Percentiles rank a stretch among this genome's conserved stretches.
phyloP scores from a whole-genome alignment of 192 early-diverging fungal species.

The Entophlyctis helioformis region DNA sequence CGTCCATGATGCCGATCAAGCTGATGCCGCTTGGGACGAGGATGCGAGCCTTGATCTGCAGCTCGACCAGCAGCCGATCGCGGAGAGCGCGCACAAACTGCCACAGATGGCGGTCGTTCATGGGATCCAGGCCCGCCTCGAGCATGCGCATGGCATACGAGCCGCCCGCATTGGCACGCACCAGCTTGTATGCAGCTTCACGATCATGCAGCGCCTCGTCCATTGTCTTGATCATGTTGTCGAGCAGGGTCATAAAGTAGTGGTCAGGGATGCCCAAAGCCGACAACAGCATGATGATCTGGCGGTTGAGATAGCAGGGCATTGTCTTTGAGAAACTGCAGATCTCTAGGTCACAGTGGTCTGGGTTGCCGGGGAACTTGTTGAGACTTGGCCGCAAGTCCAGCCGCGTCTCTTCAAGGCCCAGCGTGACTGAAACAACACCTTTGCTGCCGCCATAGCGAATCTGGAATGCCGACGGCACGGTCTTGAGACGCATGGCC shows the following conservation, averaged over 20 bases:
- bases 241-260: slow-evolving; percentile 1
- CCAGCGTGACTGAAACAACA: slow-evolving; percentile 31
- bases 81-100: slow-evolving; percentile 31
- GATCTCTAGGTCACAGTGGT: slow-evolving; percentile 44
- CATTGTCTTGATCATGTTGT: slow-evolving; percentile 18
- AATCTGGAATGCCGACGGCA: slow-evolving; percentile 55
- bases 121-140: slow-evolving; percentile 28
- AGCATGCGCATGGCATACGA: slow-evolving; percentile 13
- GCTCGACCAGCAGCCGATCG: slow-evolving; percentile 26
- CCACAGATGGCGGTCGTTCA: slow-evolving; percentile 26
- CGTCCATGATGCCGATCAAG: slow-evolving; percentile 30
- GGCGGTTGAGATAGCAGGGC: slow-evolving; percentile 46
- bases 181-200: slow-evolving; percentile 5
- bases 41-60: slow-evolving; percentile 35
- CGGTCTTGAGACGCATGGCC: too few species aligned
- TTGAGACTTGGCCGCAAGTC: slow-evolving; percentile 40
- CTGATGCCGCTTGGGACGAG: slow-evolving; percentile 12
- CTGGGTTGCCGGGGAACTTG: slow-evolving; percentile 44
- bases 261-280: background rate
- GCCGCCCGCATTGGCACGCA: slow-evolving; percentile 11
- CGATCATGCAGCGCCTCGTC: slow-evolving; percentile 19
- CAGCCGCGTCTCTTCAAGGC: slow-evolving; percentile 16
- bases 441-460: slow-evolving; percentile 33
- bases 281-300: slow-evolving; percentile 46
- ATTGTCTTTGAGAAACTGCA: slow-evolving; percentile 31